Base-by-base conservation (phyloP, 306 rosid genomes). In the Begonia peltatifolia region DNA sequence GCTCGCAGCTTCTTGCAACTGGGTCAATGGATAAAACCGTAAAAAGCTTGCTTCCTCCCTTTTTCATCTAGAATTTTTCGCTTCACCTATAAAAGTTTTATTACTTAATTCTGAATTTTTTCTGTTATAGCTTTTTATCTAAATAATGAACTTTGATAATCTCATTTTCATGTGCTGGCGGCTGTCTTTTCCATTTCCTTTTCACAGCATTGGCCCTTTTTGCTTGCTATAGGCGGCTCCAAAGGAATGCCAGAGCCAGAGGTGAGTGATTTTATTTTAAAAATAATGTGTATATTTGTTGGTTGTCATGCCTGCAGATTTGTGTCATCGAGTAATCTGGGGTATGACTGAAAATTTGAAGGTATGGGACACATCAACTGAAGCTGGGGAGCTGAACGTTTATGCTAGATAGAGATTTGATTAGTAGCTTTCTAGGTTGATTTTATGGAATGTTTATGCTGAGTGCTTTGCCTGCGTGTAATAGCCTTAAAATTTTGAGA, bases 21-120 rank as follows among this genome's bases (percentile, higher is more conserved):
- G 94, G 92, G 68, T 90, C 99, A 15, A 63, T 61, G 41, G 99
- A 90, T 62, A 83, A 86, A 77, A 78, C 68, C 89, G 94, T 89
- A 80, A 48, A 16, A 3, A 25, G 6, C 35, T 25, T 25, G 6
- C 35, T 3, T 3, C 35, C 35, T 25, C 35, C 35, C 6, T 6
- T 25, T 25, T 25, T 25, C 6, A 25, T 25, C 4, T 25, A 25
- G 35, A 25, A 25, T 25, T 25, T 25, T 25, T 1, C 1, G 2
- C 35, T 25, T 6, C 6, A 3, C 35, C 18, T 17, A 17, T 17
- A 17, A 17, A 17, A 17, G 1, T 17, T 17, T 17, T 17, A 17
- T 17, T 17, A 17, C 18, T 0, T 17, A 17, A 17, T 17, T 17
- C 18, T 17, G 18, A 17, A 17, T 17, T 17, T 17, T 17, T 17